phyloP scores from a whole-genome alignment of 352 stramenopile genomes.

The Phytophthora meadii region DNA sequence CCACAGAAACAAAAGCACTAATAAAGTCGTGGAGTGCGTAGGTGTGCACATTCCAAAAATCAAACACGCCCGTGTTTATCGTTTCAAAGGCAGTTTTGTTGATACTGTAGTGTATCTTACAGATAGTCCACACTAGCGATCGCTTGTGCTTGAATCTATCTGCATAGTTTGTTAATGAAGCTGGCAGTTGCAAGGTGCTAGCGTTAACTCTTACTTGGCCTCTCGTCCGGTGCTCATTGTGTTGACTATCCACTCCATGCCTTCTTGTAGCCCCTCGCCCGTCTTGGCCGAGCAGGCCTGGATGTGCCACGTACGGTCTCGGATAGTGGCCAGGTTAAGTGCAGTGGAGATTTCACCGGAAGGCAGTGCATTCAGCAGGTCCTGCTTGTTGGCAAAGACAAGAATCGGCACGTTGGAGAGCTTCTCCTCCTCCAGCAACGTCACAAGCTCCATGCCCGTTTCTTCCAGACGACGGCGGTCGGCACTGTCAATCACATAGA shows the following conservation, averaged over 20 bases:
- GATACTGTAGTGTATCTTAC: conserved; percentile 16
- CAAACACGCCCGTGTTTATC: conserved; percentile 18
- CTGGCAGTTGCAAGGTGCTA: neutral
- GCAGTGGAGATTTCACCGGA: conserved; percentile 91
- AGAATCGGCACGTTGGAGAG: conserved; percentile 93
- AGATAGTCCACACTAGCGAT: conserved; percentile 20
- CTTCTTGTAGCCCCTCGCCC: conserved; percentile 89
- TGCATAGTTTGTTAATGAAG: conserved; percentile 19
- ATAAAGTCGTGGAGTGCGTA: conserved; percentile 40
- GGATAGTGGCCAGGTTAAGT: conserved; percentile 89
- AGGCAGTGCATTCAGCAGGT: conserved; percentile 93
- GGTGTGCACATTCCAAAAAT: conserved; percentile 27
- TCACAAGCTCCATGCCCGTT: conserved; percentile 92
- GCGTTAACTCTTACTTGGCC: conserved; percentile 60
- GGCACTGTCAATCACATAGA: conserved; percentile 96
- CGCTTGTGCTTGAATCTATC: conserved; percentile 16
- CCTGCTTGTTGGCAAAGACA: conserved; percentile 97
- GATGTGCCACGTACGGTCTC: conserved; percentile 92
- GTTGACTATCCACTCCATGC: conserved; percentile 90
- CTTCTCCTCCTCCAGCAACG: conserved; percentile 95
- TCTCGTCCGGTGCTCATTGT: conserved; percentile 76
- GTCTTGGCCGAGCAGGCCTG: conserved; percentile 92
- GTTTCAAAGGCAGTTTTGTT: conserved; percentile 21
- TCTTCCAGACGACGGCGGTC: conserved; percentile 93
- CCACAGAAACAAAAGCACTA: conserved; percentile 27